Evolutionary conservation across 1,139 yeast species (phyloP), one percentile per base, ranked within the genome.

Genomic region (Saccharomyces hybrid): DNA sequence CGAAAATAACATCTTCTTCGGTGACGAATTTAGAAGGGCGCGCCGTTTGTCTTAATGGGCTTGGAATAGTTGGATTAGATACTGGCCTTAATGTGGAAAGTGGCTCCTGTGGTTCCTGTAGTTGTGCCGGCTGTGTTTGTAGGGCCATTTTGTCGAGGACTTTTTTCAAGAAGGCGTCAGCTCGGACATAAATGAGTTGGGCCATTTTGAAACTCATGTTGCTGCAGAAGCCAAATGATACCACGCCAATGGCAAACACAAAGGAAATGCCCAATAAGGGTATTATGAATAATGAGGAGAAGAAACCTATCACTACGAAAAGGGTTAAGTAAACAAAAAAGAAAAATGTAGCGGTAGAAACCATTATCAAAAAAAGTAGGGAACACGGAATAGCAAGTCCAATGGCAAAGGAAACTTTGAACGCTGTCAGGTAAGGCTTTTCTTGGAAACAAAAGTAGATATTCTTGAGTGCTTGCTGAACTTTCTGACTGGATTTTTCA

Each of bases 141-240:
- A 55, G 55, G 7, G 60, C 55, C 53, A 61, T 54, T 34, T 51
- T 51, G 28, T 52, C 52, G 28, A 61, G 46, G 5, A 55, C 47
- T 13, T 29, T 49, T 32, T 55, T 56, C 48, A 58, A 48, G 46
- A 49, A 51, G 25, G 47, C 50, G 20, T 57, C 59, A 25, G 56
- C 49, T 23, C 52, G 55, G 28, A 56, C 58, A 49, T 61, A 62
- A 27, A 59, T 27, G 31, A 31, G 48, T 46, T 57, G 62, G 4
- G 60, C 61, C 32, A 53, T 34, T 44, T 56, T 55, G 51, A 61
- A 63, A 13, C 57, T 55, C 26, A 55, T 11, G 29, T 61, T 61
- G 51, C 64, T 61, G 38, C 61, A 48, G 27, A 62, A 56, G 9
- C 66, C 65, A 34, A 61, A 54, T 4, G 59, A 26, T 3, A 63